Evolutionary conservation across 768 basidiomycete genomes (phyloP).

Genomic region (Xerocomus potaroensis): DNA sequence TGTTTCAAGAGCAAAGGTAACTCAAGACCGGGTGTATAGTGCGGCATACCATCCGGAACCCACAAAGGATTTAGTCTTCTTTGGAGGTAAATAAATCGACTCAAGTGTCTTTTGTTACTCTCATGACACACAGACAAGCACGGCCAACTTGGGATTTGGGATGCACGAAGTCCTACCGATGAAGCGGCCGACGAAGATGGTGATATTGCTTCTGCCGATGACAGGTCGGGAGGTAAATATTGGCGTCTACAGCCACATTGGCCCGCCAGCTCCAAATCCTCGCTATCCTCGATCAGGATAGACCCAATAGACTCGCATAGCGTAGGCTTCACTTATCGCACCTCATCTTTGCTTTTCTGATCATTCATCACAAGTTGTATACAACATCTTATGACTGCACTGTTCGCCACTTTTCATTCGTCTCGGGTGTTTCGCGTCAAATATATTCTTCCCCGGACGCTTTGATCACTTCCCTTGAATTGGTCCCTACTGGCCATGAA

Average conservation of each 20-base stretch:
- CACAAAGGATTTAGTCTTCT: slow-evolving; percentile 80
- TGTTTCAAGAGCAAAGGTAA: slow-evolving; percentile 79
- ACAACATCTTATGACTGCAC: slow-evolving; percentile 83
- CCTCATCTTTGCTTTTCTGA: background rate
- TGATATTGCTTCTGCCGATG: slow-evolving; percentile 35
- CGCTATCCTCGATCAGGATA: slow-evolving; percentile 73
- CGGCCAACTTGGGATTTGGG: slow-evolving; percentile 83
- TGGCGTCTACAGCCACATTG: slow-evolving; percentile 81
- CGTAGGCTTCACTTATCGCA: slow-evolving; percentile 35
- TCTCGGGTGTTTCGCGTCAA: slow-evolving; percentile 66
- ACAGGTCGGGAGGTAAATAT: slow-evolving; percentile 65
- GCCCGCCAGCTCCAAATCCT: slow-evolving; percentile 77
- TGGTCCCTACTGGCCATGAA: slow-evolving; percentile 64
- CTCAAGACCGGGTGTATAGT: slow-evolving; percentile 68
- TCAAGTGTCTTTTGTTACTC: background rate
- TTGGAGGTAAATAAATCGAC: slow-evolving; percentile 63
- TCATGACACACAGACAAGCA: slow-evolving; percentile 58
- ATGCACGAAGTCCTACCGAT: slow-evolving; percentile 66
- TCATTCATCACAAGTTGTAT: slow-evolving; percentile 49
- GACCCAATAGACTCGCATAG: slow-evolving; percentile 73
- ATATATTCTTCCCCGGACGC: slow-evolving; percentile 54
- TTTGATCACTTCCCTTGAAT: slow-evolving; percentile 68
- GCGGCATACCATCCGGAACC: slow-evolving; percentile 78
- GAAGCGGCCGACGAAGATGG: slow-evolving; percentile 66
- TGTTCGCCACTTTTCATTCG: slow-evolving; percentile 67